Evolutionary conservation across 305 asterid species (phyloP).

Genomic region (Plantago coronopus): DNA sequence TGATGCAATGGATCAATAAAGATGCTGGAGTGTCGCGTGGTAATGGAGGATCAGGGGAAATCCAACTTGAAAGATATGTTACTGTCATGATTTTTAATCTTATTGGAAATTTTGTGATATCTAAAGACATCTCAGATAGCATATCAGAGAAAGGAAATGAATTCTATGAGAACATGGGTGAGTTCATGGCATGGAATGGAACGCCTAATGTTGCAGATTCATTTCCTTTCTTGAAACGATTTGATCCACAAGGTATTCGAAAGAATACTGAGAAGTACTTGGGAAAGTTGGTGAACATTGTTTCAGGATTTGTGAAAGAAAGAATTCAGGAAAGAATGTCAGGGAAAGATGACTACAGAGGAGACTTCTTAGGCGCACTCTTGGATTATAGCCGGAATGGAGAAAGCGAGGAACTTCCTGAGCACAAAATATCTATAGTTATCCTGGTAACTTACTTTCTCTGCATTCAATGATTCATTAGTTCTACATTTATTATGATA

Average conservation of each 20-base stretch:
- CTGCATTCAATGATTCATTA: neutral
- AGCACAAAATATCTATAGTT: constrained; percentile 3
- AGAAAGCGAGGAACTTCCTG: neutral
- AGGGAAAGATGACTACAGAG: neutral
- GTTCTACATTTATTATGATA: neutral
- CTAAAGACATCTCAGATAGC: neutral
- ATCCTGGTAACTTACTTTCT: neutral
- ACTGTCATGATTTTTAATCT: constrained; percentile 1
- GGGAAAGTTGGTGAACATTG: constrained; percentile 12
- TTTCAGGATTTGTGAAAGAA: constrained; percentile 3
- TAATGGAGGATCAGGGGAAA: constrained; percentile 5
- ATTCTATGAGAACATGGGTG: neutral
- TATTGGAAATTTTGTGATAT: constrained; percentile 5
- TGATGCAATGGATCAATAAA: constrained; percentile 7
- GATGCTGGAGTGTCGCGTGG: neutral
- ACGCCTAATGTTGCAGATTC: neutral
- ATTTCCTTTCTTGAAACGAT: constrained; percentile 14
- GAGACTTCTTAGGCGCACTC: constrained; percentile 7
- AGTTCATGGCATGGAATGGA: constrained; percentile 10
- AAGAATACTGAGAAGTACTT: constrained; percentile 5
- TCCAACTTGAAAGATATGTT: neutral
- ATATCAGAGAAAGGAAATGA: constrained; percentile 1
- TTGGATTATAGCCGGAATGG: constrained; percentile 9
- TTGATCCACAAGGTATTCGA: constrained; percentile 14
- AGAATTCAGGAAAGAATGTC: constrained; percentile 6